Evolutionary conservation across 352 stramenopile species (phyloP).

Genomic region (Globisporangium spiculum): DNA sequence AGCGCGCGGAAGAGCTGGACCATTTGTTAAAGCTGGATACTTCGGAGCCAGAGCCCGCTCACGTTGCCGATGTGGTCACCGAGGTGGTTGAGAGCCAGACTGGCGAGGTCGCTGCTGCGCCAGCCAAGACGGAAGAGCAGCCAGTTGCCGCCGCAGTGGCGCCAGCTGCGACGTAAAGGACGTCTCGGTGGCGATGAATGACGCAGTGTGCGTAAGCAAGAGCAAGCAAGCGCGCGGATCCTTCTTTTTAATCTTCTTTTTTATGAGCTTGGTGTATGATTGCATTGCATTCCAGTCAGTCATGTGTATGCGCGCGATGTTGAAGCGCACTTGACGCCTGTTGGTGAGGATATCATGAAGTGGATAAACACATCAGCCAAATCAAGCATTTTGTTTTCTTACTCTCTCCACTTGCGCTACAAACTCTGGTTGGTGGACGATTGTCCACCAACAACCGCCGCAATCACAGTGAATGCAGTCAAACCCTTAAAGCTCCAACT

Average conservation of each 20-base stretch:
- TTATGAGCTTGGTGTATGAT: not conserved
- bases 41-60: not conserved
- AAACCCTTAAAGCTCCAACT: not conserved
- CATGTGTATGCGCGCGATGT: not conserved
- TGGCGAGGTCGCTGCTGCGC: not conserved
- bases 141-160: not conserved
- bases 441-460: not conserved
- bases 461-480: not conserved
- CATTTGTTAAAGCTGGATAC: not conserved
- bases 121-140: not conserved
- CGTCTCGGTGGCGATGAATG: not conserved
- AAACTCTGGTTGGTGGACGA: not conserved
- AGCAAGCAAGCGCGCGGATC: not conserved
- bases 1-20: constrained; percentile 2
- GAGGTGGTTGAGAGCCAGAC: not conserved
- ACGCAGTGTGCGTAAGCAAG: not conserved
- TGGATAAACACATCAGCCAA: not conserved
- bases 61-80: not conserved
- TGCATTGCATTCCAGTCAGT: not conserved
- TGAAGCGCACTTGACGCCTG: not conserved
- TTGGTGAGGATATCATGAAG: not conserved
- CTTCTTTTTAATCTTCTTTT: not conserved
- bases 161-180: not conserved
- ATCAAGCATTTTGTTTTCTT: not conserved
- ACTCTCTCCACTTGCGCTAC: not conserved